A percentile compares a stretch with the other conserved stretches of the same genome.
These are phyloP conservation scores for Schizothecium vesticola DNA, from an alignment of 495 filamentous ascomycete species.

Conservation along the genomic window DNA sequence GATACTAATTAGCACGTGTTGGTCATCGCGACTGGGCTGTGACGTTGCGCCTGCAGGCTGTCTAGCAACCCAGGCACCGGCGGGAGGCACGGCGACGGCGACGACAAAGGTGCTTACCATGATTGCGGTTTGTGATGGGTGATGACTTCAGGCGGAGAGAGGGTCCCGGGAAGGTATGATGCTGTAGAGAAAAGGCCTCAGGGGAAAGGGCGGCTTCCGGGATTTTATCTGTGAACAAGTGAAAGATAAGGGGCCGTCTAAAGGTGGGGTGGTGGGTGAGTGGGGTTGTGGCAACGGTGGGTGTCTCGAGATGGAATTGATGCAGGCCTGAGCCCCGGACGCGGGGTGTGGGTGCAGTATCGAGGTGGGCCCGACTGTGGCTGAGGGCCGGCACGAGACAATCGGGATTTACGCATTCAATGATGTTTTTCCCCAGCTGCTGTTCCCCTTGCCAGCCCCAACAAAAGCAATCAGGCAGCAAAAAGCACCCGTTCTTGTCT, in stretches of 20 bases:
- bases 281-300: slow-evolving; percentile 1
- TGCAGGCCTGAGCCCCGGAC: slow-evolving; percentile 1
- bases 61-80: background rate
- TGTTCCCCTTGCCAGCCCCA: background rate
- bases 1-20: background rate
- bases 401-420: background rate
- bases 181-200: slow-evolving; percentile 4
- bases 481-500: background rate
- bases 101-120: background rate
- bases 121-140: background rate
- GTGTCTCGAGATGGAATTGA: slow-evolving; percentile 1
- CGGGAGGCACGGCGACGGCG: background rate
- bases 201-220: background rate
- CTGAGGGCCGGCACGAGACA: background rate
- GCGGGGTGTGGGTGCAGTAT: background rate
- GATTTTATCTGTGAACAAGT: slow-evolving; percentile 4
- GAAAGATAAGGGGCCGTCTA: background rate
- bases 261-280: background rate
- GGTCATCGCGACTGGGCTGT: background rate
- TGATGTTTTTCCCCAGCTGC: background rate
- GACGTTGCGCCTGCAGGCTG: background rate
- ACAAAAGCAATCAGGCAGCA: background rate
- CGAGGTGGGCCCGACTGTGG: background rate
- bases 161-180: background rate
- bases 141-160: background rate